phyloP scores from a whole-genome alignment of 148 eudicot species.

The Rhododendron henanense region DNA sequence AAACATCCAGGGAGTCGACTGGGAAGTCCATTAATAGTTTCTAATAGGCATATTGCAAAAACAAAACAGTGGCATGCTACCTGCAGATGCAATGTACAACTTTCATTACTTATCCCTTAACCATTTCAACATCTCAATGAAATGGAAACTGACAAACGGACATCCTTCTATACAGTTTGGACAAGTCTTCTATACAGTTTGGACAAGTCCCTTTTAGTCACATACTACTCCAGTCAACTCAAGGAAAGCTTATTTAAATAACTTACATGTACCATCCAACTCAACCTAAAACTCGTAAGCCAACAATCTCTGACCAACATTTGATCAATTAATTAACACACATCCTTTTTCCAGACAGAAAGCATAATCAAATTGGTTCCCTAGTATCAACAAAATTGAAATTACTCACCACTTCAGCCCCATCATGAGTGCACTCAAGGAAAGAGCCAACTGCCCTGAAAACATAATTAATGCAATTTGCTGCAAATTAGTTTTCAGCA shows the following conservation, averaged over 20 bases:
- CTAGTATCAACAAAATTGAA: conserved; percentile 2
- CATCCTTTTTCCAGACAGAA: background rate
- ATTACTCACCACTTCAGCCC: conserved; percentile 72
- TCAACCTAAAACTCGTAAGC: background rate
- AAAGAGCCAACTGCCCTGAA: conserved; percentile 96
- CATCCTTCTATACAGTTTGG: background rate
- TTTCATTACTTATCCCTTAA: background rate
- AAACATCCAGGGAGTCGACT: background rate
- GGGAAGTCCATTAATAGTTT: background rate
- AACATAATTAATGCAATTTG: conserved; percentile 17
- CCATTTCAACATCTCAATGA: background rate
- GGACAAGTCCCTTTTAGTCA: background rate
- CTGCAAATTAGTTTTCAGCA: background rate
- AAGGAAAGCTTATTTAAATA: background rate
- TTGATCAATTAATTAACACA: background rate
- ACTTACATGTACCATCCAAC: background rate
- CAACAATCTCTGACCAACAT: background rate
- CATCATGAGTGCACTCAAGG: conserved; percentile 89
- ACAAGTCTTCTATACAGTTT: background rate
- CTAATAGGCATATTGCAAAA: background rate
- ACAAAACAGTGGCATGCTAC: background rate
- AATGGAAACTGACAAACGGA: background rate
- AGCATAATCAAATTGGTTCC: background rate
- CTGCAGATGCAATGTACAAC: background rate
- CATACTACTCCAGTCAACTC: background rate